Percentiles rank a stretch among this genome's conserved stretches.
These are phyloP conservation scores for Crithidia sp. DNA, from an alignment of 208 protist genomes.

Conservation along the genomic window DNA sequence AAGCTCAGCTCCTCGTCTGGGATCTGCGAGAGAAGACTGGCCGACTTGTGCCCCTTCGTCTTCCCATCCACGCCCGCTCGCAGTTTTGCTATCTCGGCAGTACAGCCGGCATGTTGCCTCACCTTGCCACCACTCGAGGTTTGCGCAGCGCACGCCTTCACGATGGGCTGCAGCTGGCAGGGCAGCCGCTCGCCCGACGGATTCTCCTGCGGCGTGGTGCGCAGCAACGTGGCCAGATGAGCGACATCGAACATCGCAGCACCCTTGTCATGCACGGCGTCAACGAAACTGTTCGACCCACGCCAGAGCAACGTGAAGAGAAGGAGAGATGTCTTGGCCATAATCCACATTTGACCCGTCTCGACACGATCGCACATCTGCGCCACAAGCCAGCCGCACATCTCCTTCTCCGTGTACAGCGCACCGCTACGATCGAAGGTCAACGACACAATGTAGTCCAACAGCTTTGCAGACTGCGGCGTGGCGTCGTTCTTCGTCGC, in stretches of 20 bases:
- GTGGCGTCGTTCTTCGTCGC: conserved; percentile 46
- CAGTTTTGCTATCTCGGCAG: not conserved
- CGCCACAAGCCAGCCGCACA: conserved; percentile 40
- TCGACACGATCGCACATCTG: conserved; percentile 43
- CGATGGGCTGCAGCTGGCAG: conserved; percentile 19
- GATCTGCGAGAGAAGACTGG: no score
- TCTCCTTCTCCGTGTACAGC: conserved; percentile 41
- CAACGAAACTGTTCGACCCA: conserved; percentile 35
- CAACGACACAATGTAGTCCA: conserved; percentile 33
- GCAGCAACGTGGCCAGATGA: conserved; percentile 15
- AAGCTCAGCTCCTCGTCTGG: conserved; percentile 6
- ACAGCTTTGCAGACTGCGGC: conserved; percentile 24
- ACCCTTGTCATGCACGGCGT: conserved; percentile 8
- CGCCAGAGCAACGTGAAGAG: conserved; percentile 38
- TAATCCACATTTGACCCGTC: conserved; percentile 43
- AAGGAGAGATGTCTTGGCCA: conserved; percentile 37
- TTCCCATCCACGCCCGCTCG: not conserved
- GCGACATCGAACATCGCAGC: conserved; percentile 17
- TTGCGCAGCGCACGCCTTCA: not conserved
- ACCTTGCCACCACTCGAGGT: not conserved
- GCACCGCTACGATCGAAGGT: conserved; percentile 11
- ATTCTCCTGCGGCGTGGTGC: conserved; percentile 36
- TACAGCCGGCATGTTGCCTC: not conserved
- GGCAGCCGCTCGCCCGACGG: conserved; percentile 25
- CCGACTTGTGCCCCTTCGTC: no score